phyloP scores from a whole-genome alignment of 805 yeast genomes.

The Diddensiella santjacobensis region DNA sequence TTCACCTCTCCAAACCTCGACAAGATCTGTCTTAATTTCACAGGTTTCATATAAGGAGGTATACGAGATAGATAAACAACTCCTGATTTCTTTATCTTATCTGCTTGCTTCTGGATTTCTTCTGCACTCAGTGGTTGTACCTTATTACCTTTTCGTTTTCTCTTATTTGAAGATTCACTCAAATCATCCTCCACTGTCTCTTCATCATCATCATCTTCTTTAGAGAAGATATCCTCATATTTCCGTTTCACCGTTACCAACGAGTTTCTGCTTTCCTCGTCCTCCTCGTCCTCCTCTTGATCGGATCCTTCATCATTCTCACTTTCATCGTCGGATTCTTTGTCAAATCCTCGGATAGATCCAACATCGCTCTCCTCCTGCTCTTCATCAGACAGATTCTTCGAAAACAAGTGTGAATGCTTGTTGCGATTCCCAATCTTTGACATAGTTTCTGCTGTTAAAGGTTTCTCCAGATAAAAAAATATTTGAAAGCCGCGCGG shows the following conservation, averaged over 20 bases:
- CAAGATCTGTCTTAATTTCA: slow-evolving; percentile 77
- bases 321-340: too few relatives aligned
- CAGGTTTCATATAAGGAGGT: slow-evolving; percentile 97
- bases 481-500: background rate
- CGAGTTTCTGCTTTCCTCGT: slow-evolving; percentile 12
- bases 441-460: background rate
- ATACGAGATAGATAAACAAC: slow-evolving; percentile 87
- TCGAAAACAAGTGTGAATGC: background rate
- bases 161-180: background rate
- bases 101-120: slow-evolving; percentile 35
- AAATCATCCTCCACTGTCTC: slow-evolving; percentile 16
- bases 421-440: background rate
- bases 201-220: slow-evolving; percentile 18
- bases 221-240: slow-evolving; percentile 11
- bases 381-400: too few relatives aligned
- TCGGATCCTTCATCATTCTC: slow-evolving; percentile 8
- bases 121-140: slow-evolving; percentile 31
- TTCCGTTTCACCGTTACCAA: slow-evolving; percentile 8
- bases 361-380: too few relatives aligned
- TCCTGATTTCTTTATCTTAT: slow-evolving; percentile 68
- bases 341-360: too few relatives aligned
- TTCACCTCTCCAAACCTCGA: slow-evolving; percentile 84
- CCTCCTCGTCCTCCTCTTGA: slow-evolving; percentile 19
- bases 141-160: slow-evolving; percentile 7
- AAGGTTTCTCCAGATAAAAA: background rate